Conservation (phyloP, 805 yeast species). For the Metschnikowia proteae region DNA sequence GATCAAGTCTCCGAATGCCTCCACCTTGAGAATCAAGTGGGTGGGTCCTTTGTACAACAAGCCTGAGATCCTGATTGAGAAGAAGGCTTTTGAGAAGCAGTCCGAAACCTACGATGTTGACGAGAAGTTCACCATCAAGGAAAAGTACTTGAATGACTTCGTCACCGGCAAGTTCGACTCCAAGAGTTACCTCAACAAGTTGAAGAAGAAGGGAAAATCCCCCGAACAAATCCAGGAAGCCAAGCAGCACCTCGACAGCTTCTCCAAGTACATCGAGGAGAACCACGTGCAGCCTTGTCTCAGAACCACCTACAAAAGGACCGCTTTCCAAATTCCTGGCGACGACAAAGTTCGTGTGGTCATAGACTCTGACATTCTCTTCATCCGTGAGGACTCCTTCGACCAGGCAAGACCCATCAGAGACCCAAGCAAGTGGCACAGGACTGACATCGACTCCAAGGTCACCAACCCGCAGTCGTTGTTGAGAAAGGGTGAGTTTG, state of each 20-base stretch:
- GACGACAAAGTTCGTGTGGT: conserved; percentile 89
- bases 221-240: conserved; percentile 49
- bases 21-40: conserved; percentile 87
- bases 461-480: conserved; percentile 64
- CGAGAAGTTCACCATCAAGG: conserved; percentile 67
- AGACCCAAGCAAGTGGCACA: conserved; percentile 86
- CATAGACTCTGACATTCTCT: conserved; percentile 83
- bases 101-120: conserved; percentile 53
- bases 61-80: conserved; percentile 78
- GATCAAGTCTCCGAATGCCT: conserved; percentile 61
- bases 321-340: conserved; percentile 98
- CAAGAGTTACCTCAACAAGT: conserved; percentile 54
- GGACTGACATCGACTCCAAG: conserved; percentile 82
- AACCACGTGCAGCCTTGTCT: conserved; percentile 77
- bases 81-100: conserved; percentile 61
- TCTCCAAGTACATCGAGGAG: conserved; percentile 60
- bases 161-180: conserved; percentile 48
- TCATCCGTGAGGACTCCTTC: conserved; percentile 87
- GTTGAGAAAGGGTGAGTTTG: conserved; percentile 80
- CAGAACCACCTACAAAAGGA: conserved; percentile 82
- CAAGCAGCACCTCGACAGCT: conserved; percentile 51
- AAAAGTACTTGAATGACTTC: conserved; percentile 75
- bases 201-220: conserved; percentile 59
- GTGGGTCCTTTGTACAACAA: conserved; percentile 74
- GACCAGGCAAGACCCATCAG: conserved; percentile 84